A percentile compares a stretch with the other conserved stretches of the same genome.
Evolutionary conservation across 2,329 filamentous ascomycete species (phyloP).

Genomic region (Parasarocladium wereldwijsianum): DNA sequence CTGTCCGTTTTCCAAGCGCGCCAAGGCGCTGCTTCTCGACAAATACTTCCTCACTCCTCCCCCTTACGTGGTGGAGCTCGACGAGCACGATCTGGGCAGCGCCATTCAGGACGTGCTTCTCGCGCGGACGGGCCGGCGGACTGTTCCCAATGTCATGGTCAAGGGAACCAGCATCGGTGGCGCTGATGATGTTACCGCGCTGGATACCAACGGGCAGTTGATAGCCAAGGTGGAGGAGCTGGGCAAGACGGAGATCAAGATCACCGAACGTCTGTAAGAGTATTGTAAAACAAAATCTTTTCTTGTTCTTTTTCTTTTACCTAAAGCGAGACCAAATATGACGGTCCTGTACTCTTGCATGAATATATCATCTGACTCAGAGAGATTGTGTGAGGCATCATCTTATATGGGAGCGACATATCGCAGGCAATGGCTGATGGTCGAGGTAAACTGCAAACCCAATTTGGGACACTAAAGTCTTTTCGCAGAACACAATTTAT

Average conservation of each 20-base stretch:
- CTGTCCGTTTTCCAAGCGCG: slow-evolving; percentile 73
- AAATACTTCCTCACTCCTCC: slow-evolving; percentile 71
- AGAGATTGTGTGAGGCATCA: too few species aligned
- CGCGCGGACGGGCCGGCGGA: slow-evolving; percentile 63
- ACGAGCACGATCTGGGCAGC: slow-evolving; percentile 61
- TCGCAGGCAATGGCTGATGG: too few species aligned
- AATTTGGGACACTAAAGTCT: too few species aligned
- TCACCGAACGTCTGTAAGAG: slow-evolving; percentile 26
- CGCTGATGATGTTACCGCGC: slow-evolving; percentile 65
- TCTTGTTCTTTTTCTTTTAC: slow-evolving; percentile 1
- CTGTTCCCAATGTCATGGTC: slow-evolving; percentile 85
- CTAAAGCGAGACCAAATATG: too few species aligned
- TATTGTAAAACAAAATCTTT: not conserved
- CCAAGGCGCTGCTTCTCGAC: slow-evolving; percentile 72
- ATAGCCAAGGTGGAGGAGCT: slow-evolving; percentile 57
- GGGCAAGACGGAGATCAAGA: slow-evolving; percentile 49
- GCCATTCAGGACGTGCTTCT: slow-evolving; percentile 58
- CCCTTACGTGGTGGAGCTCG: slow-evolving; percentile 82
- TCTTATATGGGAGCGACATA: too few species aligned
- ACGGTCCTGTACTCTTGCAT: too few species aligned
- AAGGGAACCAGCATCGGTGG: slow-evolving; percentile 83
- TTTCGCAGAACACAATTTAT: too few species aligned
- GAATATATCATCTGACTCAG: too few species aligned
- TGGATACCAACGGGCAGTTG: slow-evolving; percentile 54
- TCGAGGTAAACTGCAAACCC: too few species aligned